Evolutionary conservation across 192 early-diverging fungal species (phyloP).

Genomic region (Podila verticillata): DNA sequence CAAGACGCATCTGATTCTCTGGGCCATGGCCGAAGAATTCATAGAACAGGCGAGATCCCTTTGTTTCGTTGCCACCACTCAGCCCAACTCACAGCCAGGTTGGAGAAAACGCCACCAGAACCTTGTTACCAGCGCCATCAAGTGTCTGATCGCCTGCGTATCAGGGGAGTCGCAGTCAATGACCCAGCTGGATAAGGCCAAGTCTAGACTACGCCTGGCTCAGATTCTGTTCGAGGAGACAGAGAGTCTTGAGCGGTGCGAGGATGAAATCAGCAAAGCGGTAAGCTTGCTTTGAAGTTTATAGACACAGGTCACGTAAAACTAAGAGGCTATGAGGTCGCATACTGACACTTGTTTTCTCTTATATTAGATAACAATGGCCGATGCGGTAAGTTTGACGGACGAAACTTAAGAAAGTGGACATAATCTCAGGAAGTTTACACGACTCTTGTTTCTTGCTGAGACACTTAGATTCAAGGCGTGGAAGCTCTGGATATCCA

Average conservation of each 20-base stretch:
- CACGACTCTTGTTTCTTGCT: not conserved
- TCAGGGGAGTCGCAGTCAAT: slow-evolving; percentile 30
- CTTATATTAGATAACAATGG: not conserved
- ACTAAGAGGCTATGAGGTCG: too few species aligned
- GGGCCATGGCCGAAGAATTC: slow-evolving; percentile 40
- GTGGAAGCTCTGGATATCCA: slow-evolving; percentile 27
- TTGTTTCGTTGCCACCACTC: slow-evolving; percentile 37
- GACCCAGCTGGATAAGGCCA: slow-evolving; percentile 43
- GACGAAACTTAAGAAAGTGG: too few species aligned
- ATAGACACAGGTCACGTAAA: too few species aligned
- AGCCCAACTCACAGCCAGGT: slow-evolving; percentile 31
- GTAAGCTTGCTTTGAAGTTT: slow-evolving; percentile 4
- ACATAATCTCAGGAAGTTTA: too few species aligned
- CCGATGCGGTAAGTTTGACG: not conserved
- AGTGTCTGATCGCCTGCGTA: slow-evolving; percentile 45
- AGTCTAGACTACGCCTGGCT: slow-evolving; percentile 46
- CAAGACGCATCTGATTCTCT: slow-evolving; percentile 31
- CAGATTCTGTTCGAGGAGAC: slow-evolving; percentile 55
- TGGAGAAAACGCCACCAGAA: slow-evolving; percentile 39
- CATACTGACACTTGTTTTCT: too few species aligned
- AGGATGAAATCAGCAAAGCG: slow-evolving; percentile 42
- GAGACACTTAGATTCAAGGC: slow-evolving; percentile 26
- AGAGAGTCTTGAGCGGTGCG: slow-evolving; percentile 39
- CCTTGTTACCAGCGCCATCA: slow-evolving; percentile 44
- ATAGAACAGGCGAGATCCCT: slow-evolving; percentile 33